These are phyloP conservation scores for Escovopsis sp. DNA, from an alignment of 2,329 filamentous ascomycete genomes.

Conservation along the genomic window DNA sequence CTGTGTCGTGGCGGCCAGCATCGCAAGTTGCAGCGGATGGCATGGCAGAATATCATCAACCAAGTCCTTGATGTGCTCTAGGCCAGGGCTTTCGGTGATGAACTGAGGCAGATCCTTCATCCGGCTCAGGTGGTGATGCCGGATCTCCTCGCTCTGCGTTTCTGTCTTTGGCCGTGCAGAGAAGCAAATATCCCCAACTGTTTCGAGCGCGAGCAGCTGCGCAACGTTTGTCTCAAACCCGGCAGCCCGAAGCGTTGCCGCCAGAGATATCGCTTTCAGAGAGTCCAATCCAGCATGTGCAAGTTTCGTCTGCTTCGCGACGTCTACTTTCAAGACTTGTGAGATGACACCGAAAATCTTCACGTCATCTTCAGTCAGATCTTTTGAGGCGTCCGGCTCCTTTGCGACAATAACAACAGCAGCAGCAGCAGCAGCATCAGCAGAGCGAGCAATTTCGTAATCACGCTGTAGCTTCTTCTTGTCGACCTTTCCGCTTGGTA, in stretches of 20 bases:
- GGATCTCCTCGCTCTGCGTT: background rate
- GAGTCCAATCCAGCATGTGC: conserved; percentile 51
- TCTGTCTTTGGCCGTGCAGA: background rate
- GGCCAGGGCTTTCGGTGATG: conserved; percentile 6
- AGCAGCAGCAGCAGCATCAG: background rate
- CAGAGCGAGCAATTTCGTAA: conserved; percentile 17
- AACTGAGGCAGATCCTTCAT: conserved; percentile 9
- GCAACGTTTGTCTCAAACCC: conserved; percentile 43
- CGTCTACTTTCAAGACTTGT: conserved; percentile 23
- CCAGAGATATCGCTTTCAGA: conserved; percentile 31
- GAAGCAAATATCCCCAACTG: conserved; percentile 19
- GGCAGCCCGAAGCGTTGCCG: conserved; percentile 44
- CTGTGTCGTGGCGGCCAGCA: conserved; percentile 60
- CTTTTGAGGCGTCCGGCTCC: background rate
- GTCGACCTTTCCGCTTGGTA: conserved; percentile 77
- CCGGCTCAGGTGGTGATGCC: conserved; percentile 6
- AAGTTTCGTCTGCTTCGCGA: conserved; percentile 28
- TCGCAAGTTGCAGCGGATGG: conserved; percentile 61
- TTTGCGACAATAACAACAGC: background rate
- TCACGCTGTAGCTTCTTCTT: conserved; percentile 45
- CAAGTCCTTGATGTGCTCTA: conserved; percentile 9
- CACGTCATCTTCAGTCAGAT: conserved; percentile 10
- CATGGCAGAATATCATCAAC: conserved; percentile 41
- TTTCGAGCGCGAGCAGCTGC: conserved; percentile 44
- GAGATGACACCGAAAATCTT: conserved; percentile 27